phyloP scores from a whole-genome alignment of 805 yeast genomes.

The Isabelozyma heimii region DNA sequence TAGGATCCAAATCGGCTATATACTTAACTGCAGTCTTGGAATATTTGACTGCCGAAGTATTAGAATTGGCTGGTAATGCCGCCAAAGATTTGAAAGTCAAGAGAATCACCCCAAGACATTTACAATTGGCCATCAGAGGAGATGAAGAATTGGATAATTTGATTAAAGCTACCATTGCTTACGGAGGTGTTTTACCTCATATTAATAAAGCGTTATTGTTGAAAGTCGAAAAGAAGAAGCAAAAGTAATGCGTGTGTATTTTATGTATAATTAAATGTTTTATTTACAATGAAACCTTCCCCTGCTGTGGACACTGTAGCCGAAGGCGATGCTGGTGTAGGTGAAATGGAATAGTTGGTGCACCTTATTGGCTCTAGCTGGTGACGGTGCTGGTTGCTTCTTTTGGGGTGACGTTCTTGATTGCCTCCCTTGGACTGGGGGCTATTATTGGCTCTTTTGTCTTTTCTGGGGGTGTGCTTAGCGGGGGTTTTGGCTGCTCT shows the following conservation, averaged over 20 bases:
- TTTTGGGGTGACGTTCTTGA: not conserved
- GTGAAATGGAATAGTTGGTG: too few relatives aligned
- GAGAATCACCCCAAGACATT: conserved; percentile 97
- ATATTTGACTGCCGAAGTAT: conserved; percentile 93
- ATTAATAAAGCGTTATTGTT: conserved; percentile 78
- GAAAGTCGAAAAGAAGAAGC: conserved; percentile 65
- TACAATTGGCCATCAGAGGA: conserved; percentile 95
- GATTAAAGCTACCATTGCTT: conserved; percentile 93
- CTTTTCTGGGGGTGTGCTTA: not conserved
- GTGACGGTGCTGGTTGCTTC: not conserved
- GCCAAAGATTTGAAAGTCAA: conserved; percentile 93
- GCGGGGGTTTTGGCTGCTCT: not conserved
- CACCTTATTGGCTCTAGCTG: not conserved
- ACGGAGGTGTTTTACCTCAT: conserved; percentile 97
- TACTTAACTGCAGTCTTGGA: conserved; percentile 94
- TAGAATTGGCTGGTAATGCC: conserved; percentile 97
- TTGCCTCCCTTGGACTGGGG: not conserved
- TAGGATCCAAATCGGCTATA: conserved; percentile 86
- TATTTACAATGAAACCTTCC: not conserved
- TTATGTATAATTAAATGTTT: not conserved
- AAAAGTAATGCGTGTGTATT: conserved; percentile 6
- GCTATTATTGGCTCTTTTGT: not conserved
- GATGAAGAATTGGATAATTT: conserved; percentile 95
- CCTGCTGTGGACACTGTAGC: too few relatives aligned
- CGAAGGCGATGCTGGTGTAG: too few relatives aligned